Evolutionary conservation across 148 eudicot genomes (phyloP).

Genomic region (Camellia sinensis): DNA sequence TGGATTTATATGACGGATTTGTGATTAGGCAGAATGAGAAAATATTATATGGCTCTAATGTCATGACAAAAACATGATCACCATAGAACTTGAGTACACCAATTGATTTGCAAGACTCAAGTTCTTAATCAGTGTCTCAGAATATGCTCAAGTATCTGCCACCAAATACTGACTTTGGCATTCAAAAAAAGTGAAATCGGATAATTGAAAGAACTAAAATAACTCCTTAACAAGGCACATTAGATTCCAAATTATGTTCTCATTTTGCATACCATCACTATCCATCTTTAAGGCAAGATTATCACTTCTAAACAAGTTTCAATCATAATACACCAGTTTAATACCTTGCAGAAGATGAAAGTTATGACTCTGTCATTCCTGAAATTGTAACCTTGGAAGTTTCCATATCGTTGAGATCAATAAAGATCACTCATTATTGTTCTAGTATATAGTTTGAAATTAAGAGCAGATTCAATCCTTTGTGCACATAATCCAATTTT

Average conservation of each 20-base stretch:
- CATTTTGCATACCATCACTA: background rate
- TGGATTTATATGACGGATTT: background rate
- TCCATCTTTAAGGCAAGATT: background rate
- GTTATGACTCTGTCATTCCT: background rate
- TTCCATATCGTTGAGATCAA: background rate
- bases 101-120: background rate
- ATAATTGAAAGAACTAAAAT: background rate
- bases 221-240: background rate
- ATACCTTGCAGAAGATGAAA: background rate
- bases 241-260: background rate
- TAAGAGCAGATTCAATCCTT: background rate
- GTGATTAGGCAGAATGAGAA: background rate
- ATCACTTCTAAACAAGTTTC: background rate
- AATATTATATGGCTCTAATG: background rate
- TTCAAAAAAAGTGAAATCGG: background rate
- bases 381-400: background rate
- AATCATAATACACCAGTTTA: background rate
- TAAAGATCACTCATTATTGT: background rate
- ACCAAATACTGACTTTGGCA: background rate
- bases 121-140: background rate
- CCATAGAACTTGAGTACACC: background rate
- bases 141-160: background rate
- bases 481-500: background rate
- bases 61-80: background rate
- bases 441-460: background rate